phyloP scores from a whole-genome alignment of 345 rosid species.

The Mallotus nudiflorus region DNA sequence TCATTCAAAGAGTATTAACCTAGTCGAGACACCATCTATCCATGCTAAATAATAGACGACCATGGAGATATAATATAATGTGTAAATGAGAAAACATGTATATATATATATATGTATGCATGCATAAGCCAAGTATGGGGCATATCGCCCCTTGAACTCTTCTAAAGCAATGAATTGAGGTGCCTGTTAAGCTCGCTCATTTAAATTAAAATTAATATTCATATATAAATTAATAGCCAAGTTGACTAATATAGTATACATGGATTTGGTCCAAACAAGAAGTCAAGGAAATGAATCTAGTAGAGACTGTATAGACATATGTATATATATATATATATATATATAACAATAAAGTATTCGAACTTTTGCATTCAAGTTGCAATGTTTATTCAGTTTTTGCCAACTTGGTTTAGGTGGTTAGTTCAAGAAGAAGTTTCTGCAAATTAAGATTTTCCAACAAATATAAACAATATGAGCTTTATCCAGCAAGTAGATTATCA shows the following conservation, averaged over 20 bases:
- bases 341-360: too few relatives aligned
- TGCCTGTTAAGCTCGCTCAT: too few relatives aligned
- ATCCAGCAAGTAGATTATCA: background rate
- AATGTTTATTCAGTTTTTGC: background rate
- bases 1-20: too few relatives aligned
- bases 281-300: conserved; percentile 20
- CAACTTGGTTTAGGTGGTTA: conserved; percentile 1
- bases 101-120: too few relatives aligned
- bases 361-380: conserved; percentile 22
- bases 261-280: background rate
- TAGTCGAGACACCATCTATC: too few relatives aligned
- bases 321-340: too few relatives aligned
- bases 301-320: background rate
- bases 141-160: too few relatives aligned
- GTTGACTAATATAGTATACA: conserved; percentile 16
- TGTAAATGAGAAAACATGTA: too few relatives aligned
- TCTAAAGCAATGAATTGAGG: too few relatives aligned
- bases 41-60: too few relatives aligned
- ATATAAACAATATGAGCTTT: background rate
- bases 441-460: background rate
- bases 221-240: conserved; percentile 2
- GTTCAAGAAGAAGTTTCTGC: background rate
- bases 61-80: too few relatives aligned
- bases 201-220: background rate
- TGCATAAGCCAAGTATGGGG: too few relatives aligned